phyloP scores from a whole-genome alignment of 345 rosid species.

The Trapa bicornis region DNA sequence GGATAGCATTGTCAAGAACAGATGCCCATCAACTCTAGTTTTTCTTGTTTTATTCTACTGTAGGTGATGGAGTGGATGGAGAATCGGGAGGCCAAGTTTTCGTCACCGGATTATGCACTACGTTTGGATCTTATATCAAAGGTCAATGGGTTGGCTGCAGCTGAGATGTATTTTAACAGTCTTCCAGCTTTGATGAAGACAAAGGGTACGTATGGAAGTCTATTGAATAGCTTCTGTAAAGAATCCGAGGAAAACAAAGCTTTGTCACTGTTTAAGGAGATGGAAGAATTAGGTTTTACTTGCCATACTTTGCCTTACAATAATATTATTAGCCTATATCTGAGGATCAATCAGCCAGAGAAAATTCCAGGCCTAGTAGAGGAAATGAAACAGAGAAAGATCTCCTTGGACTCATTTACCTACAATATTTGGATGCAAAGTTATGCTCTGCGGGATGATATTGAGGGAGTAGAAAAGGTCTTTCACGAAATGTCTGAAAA shows the following conservation, averaged over 20 bases:
- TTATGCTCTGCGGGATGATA: constrained; percentile 30
- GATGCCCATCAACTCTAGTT: not conserved
- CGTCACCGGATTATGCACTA: constrained; percentile 29
- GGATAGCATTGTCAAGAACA: not conserved
- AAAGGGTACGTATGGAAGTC: constrained; percentile 33
- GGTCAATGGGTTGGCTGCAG: constrained; percentile 41
- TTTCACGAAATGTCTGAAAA: constrained; percentile 28
- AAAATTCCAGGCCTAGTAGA: constrained; percentile 32
- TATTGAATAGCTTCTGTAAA: constrained; percentile 52
- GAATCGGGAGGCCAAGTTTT: constrained; percentile 34
- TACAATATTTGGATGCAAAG: constrained; percentile 53
- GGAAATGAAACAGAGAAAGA: constrained; percentile 44
- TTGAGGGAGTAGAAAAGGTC: constrained; percentile 40
- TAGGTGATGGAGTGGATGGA: constrained; percentile 83
- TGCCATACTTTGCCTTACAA: constrained; percentile 29
- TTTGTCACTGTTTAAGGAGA: constrained; percentile 34
- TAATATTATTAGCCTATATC: constrained; percentile 42
- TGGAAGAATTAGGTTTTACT: constrained; percentile 35
- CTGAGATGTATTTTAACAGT: constrained; percentile 40
- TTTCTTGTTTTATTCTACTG: constrained; percentile 1
- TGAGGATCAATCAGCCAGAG: constrained; percentile 46
- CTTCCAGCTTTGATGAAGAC: constrained; percentile 28
- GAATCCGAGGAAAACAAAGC: constrained; percentile 42
- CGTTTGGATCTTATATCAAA: constrained; percentile 53
- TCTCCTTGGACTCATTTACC: constrained; percentile 17